These are phyloP conservation scores for Wallemia ichthyophaga DNA, from an alignment of 1,284 basidiomycete species.

Conservation along the genomic window DNA sequence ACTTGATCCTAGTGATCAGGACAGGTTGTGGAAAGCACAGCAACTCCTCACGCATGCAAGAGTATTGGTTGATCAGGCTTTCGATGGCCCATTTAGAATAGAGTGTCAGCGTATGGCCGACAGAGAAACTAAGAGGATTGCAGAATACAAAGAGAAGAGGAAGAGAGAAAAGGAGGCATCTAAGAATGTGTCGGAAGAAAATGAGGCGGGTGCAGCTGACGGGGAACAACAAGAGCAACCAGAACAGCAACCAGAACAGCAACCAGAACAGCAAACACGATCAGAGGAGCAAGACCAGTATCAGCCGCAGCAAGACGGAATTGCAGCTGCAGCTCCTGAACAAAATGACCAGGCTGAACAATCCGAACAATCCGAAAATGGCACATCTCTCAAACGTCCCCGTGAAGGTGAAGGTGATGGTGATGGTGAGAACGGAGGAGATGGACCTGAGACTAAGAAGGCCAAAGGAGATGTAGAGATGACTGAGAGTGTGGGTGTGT, in stretches of 20 bases:
- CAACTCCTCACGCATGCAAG: constrained; percentile 67
- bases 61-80: constrained; percentile 52
- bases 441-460: background rate
- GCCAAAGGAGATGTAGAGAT: background rate
- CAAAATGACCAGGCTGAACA: background rate
- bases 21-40: constrained; percentile 47
- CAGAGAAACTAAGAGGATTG: constrained; percentile 38
- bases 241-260: background rate
- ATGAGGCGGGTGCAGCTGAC: background rate
- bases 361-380: background rate
- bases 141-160: constrained; percentile 25
- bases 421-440: background rate
- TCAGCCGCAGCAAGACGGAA: background rate
- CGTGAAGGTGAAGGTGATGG: background rate
- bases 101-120: constrained; percentile 73
- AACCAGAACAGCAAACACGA: background rate
- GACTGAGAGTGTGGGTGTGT: background rate
- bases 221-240: background rate
- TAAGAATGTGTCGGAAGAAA: background rate
- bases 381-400: background rate
- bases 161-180: background rate
- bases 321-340: background rate
- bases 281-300: background rate
- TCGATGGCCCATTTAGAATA: constrained; percentile 46
- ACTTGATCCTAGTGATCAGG: constrained; percentile 34